Evolutionary conservation across 108 stramenopile genomes (phyloP).

Genomic region (Halocafeteria seosinensis): DNA sequence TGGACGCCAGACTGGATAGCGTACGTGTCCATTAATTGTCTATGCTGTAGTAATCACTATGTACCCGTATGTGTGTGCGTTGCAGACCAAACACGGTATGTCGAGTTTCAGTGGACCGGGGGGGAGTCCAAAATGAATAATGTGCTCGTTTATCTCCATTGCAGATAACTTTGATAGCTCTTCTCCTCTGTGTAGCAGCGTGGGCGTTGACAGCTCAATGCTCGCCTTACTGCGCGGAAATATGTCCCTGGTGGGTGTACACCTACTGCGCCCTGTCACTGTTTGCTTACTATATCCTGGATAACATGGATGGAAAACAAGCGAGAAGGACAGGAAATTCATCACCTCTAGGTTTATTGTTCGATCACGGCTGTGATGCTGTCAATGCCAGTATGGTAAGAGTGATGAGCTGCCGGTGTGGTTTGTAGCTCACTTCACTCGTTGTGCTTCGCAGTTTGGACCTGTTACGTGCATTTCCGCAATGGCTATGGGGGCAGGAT

Average conservation of each 20-base stretch:
- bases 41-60: neutral
- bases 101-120: neutral
- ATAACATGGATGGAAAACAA: conserved; percentile 56
- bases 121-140: neutral
- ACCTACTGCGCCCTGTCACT: conserved; percentile 24
- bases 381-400: neutral
- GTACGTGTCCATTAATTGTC: neutral
- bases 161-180: neutral
- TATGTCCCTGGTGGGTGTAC: neutral
- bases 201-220: neutral
- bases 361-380: conserved; percentile 91
- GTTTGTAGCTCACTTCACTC: neutral
- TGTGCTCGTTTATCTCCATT: neutral
- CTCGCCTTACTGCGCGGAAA: neutral
- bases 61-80: too few species aligned
- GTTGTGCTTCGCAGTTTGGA: neutral
- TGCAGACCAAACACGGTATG: neutral
- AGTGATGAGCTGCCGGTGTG: neutral
- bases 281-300: conserved; percentile 62
- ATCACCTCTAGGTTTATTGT: conserved; percentile 34
- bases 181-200: neutral
- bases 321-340: conserved; percentile 30
- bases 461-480: neutral
- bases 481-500: neutral
- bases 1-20: neutral